Evolutionary conservation across 140 eudicot genomes (phyloP).

Genomic region (Oenanthe javanica): DNA sequence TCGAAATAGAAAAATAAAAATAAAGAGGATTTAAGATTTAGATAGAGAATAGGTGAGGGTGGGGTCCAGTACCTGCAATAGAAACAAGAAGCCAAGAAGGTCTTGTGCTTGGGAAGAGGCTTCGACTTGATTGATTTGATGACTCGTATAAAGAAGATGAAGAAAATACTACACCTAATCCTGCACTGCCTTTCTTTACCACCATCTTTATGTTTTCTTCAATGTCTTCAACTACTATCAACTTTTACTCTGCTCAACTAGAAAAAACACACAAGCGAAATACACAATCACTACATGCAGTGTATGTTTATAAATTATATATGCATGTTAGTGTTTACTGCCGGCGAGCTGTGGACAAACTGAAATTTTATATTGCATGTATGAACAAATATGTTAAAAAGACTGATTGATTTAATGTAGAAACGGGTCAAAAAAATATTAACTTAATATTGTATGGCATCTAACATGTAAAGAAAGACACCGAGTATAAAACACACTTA

Average conservation of each 20-base stretch:
- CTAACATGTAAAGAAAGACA: background rate
- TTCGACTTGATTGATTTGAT: slow-evolving; percentile 5
- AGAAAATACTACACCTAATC: background rate
- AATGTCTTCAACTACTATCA: background rate
- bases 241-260: background rate
- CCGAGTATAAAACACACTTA: background rate
- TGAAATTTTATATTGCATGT: background rate
- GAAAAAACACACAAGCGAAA: background rate
- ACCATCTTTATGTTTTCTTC: background rate
- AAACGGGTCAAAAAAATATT: background rate
- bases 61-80: slow-evolving; percentile 45
- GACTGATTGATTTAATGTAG: background rate
- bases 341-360: background rate
- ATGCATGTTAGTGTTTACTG: background rate
- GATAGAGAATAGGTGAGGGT: background rate
- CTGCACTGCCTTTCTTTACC: background rate
- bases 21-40: too few relatives aligned
- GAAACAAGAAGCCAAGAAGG: slow-evolving; percentile 79
- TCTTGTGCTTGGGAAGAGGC: slow-evolving; percentile 23
- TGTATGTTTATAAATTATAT: too few relatives aligned
- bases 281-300: too few relatives aligned
- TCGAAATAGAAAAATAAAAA: background rate
- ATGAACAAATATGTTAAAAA: background rate
- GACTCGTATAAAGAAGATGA: background rate
- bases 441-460: background rate